Percentiles rank a stretch among this genome's conserved stretches.
Evolutionary conservation across 2,329 filamentous ascomycete genomes (phyloP).

Genomic region (Calycina herbarum): DNA sequence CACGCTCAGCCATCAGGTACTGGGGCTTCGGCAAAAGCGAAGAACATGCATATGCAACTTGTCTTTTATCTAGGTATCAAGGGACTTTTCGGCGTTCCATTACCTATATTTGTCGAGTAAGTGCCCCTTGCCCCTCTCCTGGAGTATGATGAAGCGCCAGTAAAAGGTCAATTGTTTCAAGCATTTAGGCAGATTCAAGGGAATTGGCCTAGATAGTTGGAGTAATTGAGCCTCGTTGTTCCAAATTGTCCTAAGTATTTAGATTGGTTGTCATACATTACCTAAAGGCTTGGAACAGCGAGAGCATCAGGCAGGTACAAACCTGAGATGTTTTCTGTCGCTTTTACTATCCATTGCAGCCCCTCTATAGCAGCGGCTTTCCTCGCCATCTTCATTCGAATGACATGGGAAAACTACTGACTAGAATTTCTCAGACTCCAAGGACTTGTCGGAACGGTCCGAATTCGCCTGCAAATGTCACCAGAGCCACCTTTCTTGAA

Average conservation of each 20-base stretch:
- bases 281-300: too few species aligned
- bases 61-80: constrained; percentile 81
- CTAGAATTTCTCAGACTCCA: constrained; percentile 71
- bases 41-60: constrained; percentile 96
- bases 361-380: background rate
- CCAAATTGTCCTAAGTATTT: too few species aligned
- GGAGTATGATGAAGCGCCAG: too few species aligned
- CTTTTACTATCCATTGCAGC: background rate
- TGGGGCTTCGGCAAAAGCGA: constrained; percentile 75
- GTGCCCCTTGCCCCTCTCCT: background rate
- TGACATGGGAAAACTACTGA: background rate
- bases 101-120: constrained; percentile 19
- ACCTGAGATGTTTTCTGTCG: too few species aligned
- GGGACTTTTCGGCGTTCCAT: constrained; percentile 33
- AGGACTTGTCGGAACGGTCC: constrained; percentile 83
- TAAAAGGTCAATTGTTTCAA: too few species aligned
- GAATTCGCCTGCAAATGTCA: constrained; percentile 79
- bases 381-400: background rate
- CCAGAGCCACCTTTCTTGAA: constrained; percentile 92
- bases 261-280: too few species aligned
- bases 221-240: too few species aligned
- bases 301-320: too few species aligned
- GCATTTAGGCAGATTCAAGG: too few species aligned
- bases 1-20: constrained; percentile 73
- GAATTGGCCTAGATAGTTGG: too few species aligned